A percentile compares a stretch with the other conserved stretches of the same genome.
These are phyloP conservation scores for Solanum bukasovii DNA, from an alignment of 257 asterid genomes.

Conservation along the genomic window DNA sequence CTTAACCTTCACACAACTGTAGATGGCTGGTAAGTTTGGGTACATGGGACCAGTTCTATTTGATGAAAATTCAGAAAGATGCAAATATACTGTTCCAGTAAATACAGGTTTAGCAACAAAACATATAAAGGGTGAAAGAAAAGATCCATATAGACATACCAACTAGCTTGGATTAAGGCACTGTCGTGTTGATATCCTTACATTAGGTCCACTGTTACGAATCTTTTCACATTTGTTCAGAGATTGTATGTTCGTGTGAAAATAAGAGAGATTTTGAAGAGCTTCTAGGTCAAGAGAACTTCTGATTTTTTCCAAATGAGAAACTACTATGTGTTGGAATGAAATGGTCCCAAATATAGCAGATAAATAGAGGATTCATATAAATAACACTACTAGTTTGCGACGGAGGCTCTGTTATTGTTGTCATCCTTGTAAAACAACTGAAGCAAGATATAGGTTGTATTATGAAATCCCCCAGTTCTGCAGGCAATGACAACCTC, in stretches of 20 bases:
- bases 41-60: neutral
- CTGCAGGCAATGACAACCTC: neutral
- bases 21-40: slow-evolving; percentile 8
- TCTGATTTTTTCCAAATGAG: neutral
- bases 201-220: neutral
- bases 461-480: neutral
- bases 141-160: neutral
- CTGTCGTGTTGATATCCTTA: neutral
- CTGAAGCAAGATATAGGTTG: neutral
- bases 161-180: neutral
- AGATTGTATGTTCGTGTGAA: neutral
- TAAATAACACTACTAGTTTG: neutral
- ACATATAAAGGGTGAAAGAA: neutral
- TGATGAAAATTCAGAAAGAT: neutral
- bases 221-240: neutral
- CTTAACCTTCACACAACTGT: slow-evolving; percentile 56
- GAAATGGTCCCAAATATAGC: neutral
- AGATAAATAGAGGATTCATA: neutral
- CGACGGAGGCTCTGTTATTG: neutral
- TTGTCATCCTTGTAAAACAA: neutral
- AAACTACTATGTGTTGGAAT: neutral
- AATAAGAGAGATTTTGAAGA: neutral
- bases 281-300: neutral
- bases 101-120: neutral
- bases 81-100: neutral